Percentiles rank a stretch among this genome's conserved stretches.
phyloP scores from a whole-genome alignment of 352 stramenopile genomes.

The Globisporangium apiculatum region DNA sequence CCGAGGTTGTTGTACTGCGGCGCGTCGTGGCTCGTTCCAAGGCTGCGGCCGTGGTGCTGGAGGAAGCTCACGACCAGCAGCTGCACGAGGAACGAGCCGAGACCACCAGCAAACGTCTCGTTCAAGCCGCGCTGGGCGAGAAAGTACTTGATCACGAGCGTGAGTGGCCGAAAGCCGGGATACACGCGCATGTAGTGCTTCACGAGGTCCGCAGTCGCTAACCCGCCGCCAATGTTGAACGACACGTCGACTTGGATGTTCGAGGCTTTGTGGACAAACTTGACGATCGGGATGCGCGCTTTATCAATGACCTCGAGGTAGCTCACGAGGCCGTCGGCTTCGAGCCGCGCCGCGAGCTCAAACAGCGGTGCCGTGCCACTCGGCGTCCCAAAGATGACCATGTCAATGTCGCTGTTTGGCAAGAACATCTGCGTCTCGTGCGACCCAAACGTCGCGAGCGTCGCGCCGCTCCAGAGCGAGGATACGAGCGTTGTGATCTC shows the following conservation, averaged over 20 bases:
- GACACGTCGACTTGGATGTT: slow-evolving; percentile 91
- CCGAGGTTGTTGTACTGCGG: slow-evolving; percentile 87
- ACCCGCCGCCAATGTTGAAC: slow-evolving; percentile 84
- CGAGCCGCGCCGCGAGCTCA: slow-evolving; percentile 42
- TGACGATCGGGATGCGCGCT: slow-evolving; percentile 94
- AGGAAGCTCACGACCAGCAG: slow-evolving; percentile 95
- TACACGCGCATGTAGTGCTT: slow-evolving; percentile 89
- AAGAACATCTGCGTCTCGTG: slow-evolving; percentile 91
- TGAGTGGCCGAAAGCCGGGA: slow-evolving; percentile 89
- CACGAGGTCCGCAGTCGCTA: slow-evolving; percentile 85
- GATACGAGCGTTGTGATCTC: slow-evolving; percentile 66
- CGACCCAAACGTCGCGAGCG: slow-evolving; percentile 89
- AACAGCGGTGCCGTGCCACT: slow-evolving; percentile 48
- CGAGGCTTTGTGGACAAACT: slow-evolving; percentile 89
- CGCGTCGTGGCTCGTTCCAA: slow-evolving; percentile 47
- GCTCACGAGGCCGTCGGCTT: slow-evolving; percentile 66
- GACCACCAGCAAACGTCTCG: slow-evolving; percentile 92
- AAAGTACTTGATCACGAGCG: slow-evolving; percentile 95
- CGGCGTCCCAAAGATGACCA: slow-evolving; percentile 83
- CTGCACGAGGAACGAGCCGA: slow-evolving; percentile 92
- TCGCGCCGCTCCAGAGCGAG: slow-evolving; percentile 44
- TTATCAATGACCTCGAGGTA: slow-evolving; percentile 95
- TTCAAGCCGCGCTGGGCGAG: slow-evolving; percentile 90
- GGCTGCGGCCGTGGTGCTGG: slow-evolving; percentile 78
- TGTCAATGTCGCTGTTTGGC: slow-evolving; percentile 92